Percentiles rank a stretch among this genome's conserved stretches.
These are phyloP conservation scores for Pythium biforme DNA, from an alignment of 352 stramenopile species.

Conservation along the genomic window DNA sequence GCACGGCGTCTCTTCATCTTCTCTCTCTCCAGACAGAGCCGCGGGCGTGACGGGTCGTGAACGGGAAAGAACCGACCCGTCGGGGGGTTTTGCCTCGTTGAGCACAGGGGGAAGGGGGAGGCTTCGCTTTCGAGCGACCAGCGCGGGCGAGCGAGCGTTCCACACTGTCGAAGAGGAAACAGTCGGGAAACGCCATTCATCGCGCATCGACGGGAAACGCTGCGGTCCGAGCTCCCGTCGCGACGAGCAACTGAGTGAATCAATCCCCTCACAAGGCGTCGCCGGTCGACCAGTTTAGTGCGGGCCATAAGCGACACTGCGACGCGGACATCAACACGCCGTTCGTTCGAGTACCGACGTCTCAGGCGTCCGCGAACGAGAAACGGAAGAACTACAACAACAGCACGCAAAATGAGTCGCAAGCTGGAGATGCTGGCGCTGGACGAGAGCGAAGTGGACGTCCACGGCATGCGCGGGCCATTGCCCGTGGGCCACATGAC, in stretches of 20 bases:
- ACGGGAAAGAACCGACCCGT: constrained; percentile 4
- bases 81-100: neutral
- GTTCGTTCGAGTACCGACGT: too few species aligned
- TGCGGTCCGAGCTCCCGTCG: neutral
- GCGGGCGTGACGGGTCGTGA: constrained; percentile 4
- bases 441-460: constrained; percentile 38
- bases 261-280: too few species aligned
- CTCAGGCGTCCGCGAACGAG: too few species aligned
- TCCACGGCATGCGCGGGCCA: constrained; percentile 32
- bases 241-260: neutral
- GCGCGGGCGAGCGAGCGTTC: constrained; percentile 24
- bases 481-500: constrained; percentile 29
- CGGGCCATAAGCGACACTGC: too few species aligned
- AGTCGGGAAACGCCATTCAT: constrained; percentile 28
- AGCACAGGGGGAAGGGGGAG: neutral
- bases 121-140: neutral
- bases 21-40: neutral
- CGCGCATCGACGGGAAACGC: neutral
- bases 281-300: neutral
- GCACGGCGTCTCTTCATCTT: constrained; percentile 8
- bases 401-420: constrained; percentile 48
- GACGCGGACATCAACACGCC: too few species aligned
- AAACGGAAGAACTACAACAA: neutral
- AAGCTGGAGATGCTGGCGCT: constrained; percentile 65
- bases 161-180: constrained; percentile 20